Conservation (phyloP, 2,329 filamentous ascomycete species). For the Colletotrichum destructivum region DNA sequence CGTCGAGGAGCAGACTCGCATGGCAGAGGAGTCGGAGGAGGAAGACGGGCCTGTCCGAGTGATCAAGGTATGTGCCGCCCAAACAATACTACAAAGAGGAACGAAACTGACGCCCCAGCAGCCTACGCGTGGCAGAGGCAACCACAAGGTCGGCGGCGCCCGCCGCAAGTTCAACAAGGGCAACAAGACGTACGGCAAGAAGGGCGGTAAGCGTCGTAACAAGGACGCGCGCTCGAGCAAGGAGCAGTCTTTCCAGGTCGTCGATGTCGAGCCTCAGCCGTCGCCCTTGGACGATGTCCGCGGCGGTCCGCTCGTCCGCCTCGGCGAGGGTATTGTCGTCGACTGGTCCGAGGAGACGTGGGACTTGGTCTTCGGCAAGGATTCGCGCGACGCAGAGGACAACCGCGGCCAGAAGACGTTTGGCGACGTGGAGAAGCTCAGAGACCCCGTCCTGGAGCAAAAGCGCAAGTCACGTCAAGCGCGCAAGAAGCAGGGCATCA, state of each 20-base stretch:
- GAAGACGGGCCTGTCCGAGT: conserved; percentile 64
- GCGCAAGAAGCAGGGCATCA: conserved; percentile 74
- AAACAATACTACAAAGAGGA: neutral
- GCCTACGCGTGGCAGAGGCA: conserved; percentile 36
- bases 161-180: conserved; percentile 65
- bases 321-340: conserved; percentile 88
- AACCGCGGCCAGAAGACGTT: conserved; percentile 74
- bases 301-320: conserved; percentile 78
- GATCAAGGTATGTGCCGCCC: conserved; percentile 52
- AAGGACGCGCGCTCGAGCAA: conserved; percentile 59
- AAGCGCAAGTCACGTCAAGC: conserved; percentile 75
- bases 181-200: conserved; percentile 64
- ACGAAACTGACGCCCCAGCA: conserved; percentile 31
- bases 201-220: conserved; percentile 63
- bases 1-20: conserved; percentile 61
- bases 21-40: conserved; percentile 72
- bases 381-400: conserved; percentile 58
- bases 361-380: conserved; percentile 78
- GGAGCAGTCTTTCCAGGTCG: conserved; percentile 51
- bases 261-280: conserved; percentile 42
- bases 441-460: conserved; percentile 76
- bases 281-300: conserved; percentile 46
- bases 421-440: conserved; percentile 64
- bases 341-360: conserved; percentile 85
- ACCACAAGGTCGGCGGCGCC: conserved; percentile 46